Percentiles rank a stretch among this genome's conserved stretches.
Conservation (phyloP, 345 rosid genomes). For the Clausena lansium region DNA sequence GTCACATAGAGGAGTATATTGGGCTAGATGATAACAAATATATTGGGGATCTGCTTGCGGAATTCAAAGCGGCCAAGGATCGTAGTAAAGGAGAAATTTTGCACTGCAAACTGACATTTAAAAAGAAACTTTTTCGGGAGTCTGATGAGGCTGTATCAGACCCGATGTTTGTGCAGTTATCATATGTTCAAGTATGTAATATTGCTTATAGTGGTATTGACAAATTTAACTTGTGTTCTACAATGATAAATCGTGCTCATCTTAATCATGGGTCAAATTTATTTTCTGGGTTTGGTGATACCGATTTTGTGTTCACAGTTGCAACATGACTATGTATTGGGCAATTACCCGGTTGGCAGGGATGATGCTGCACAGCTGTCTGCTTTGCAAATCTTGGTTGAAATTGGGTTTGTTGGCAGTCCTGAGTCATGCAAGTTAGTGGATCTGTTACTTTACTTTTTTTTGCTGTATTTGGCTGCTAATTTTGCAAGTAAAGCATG, state of each 20-base stretch:
- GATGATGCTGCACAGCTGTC: slow-evolving; percentile 98
- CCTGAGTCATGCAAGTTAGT: slow-evolving; percentile 94
- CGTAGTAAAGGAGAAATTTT: slow-evolving; percentile 95
- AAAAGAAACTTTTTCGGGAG: slow-evolving; percentile 91
- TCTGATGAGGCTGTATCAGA: slow-evolving; percentile 95
- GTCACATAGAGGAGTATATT: slow-evolving; percentile 77
- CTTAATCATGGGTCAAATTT: not conserved
- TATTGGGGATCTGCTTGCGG: slow-evolving; percentile 88
- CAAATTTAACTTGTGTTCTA: not conserved
- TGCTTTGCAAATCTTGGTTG: slow-evolving; percentile 92
- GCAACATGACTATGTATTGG: slow-evolving; percentile 95
- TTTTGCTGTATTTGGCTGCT: not conserved
- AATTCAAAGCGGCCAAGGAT: slow-evolving; percentile 90
- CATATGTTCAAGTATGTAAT: slow-evolving; percentile 87
- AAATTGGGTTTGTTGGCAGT: slow-evolving; percentile 77
- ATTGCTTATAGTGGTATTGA: slow-evolving; percentile 1
- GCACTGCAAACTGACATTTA: slow-evolving; percentile 85
- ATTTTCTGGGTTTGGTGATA: slow-evolving; percentile 11
- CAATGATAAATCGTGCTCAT: not conserved
- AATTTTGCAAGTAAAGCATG: not conserved
- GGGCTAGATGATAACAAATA: slow-evolving; percentile 97
- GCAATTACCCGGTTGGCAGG: slow-evolving; percentile 98
- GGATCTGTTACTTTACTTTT: not conserved
- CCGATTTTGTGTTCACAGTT: slow-evolving; percentile 48
- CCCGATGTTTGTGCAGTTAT: slow-evolving; percentile 91